A percentile compares a stretch with the other conserved stretches of the same genome.
Conservation (phyloP, 176 grass and related monocot species). For the Poa pratensis region DNA sequence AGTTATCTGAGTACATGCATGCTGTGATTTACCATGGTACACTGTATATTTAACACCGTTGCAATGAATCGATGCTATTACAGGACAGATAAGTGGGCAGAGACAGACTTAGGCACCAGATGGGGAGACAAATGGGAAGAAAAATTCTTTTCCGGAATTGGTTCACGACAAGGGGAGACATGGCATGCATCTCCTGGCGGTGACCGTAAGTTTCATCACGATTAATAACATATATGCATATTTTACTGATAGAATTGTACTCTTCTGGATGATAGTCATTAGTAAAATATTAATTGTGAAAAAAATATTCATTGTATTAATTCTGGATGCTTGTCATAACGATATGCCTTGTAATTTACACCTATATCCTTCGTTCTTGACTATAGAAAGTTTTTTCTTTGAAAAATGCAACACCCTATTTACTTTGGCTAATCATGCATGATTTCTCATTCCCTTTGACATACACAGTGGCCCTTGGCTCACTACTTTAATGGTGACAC, state of each 20-base stretch:
- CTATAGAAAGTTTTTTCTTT: constrained; percentile 20
- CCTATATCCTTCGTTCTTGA: not conserved
- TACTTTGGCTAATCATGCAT: not conserved
- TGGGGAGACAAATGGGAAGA: constrained; percentile 99
- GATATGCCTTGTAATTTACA: not conserved
- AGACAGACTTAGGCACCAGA: constrained; percentile 90
- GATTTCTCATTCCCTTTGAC: constrained; percentile 1
- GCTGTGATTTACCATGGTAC: not conserved
- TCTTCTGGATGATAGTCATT: not conserved
- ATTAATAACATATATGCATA: not conserved
- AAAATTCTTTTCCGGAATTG: constrained; percentile 93
- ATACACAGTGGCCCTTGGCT: not conserved
- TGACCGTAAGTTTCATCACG: constrained; percentile 67
- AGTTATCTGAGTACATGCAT: not conserved
- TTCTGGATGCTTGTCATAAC: not conserved
- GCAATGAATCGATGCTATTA: constrained; percentile 54
- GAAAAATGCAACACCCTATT: not conserved
- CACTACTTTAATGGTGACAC: not conserved
- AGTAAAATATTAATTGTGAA: no score
- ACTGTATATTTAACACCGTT: not conserved
- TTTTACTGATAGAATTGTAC: not conserved
- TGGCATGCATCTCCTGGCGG: constrained; percentile 82
- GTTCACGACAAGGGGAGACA: constrained; percentile 97
- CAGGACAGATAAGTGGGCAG: constrained; percentile 99
- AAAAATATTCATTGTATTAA: no score